Conservation (phyloP, 1,139 yeast genomes). For the Magnusiomyces suaveolens region DNA sequence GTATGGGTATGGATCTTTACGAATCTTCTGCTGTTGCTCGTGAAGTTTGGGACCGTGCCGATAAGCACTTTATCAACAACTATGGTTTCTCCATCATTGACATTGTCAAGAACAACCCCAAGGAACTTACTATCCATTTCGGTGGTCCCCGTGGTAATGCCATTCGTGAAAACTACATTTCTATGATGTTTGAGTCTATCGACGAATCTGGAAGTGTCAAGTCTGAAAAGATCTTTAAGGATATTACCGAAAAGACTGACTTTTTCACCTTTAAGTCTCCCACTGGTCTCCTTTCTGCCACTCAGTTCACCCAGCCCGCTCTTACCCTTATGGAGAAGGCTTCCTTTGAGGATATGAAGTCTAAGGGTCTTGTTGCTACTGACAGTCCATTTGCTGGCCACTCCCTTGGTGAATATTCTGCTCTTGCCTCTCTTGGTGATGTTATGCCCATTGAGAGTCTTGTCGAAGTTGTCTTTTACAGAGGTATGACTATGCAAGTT, state of each 20-base stretch:
- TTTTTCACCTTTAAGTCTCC: constrained; percentile 86
- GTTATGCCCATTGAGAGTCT: constrained; percentile 97
- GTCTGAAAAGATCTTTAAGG: constrained; percentile 92
- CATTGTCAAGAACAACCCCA: constrained; percentile 92
- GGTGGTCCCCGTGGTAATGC: constrained; percentile 97
- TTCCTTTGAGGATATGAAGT: constrained; percentile 91
- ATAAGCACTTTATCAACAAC: constrained; percentile 78
- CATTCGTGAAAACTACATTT: constrained; percentile 86
- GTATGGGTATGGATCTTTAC: constrained; percentile 99
- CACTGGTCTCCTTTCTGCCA: constrained; percentile 91
- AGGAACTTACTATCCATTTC: constrained; percentile 87
- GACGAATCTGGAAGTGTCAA: constrained; percentile 73
- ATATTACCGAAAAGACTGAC: constrained; percentile 69
- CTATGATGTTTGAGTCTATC: constrained; percentile 96
- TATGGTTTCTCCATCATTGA: constrained; percentile 95
- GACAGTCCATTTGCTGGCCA: constrained; percentile 97
- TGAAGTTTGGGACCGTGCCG: constrained; percentile 97
- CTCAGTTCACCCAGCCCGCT: constrained; percentile 99
- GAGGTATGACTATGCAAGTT: constrained; percentile 99
- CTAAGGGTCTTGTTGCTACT: constrained; percentile 90
- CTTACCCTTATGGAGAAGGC: constrained; percentile 99
- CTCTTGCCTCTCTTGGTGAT: constrained; percentile 91
- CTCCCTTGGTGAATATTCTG: constrained; percentile 97
- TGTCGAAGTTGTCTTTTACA: constrained; percentile 96
- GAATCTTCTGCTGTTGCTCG: constrained; percentile 85